A percentile compares a stretch with the other conserved stretches of the same genome.
phyloP scores from a whole-genome alignment of 495 filamentous ascomycete genomes.

The Daldinia vernicosa region DNA sequence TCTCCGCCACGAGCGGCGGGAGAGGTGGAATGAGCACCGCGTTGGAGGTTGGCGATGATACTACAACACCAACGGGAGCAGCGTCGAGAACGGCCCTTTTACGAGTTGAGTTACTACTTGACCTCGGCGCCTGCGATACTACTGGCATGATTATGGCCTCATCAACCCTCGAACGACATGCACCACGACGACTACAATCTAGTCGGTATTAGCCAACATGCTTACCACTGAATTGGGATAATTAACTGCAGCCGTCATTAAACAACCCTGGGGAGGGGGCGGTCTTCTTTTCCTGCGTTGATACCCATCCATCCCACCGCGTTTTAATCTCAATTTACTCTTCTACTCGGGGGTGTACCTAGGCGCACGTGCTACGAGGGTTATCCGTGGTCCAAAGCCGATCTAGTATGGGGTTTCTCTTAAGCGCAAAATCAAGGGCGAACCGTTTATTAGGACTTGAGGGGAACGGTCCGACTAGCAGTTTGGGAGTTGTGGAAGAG shows the following conservation, averaged over 20 bases:
- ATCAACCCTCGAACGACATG: neutral
- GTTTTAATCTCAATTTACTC: neutral
- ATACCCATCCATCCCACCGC: slow-evolving; percentile 3
- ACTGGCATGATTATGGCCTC: neutral
- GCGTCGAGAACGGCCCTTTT: neutral
- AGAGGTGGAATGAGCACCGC: slow-evolving; percentile 92
- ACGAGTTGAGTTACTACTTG: neutral
- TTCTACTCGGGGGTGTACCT: neutral
- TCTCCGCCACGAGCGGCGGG: slow-evolving; percentile 80
- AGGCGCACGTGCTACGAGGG: neutral
- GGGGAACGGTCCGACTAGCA: neutral
- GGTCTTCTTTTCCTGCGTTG: neutral
- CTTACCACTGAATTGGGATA: neutral
- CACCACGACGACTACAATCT: neutral
- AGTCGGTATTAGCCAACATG: neutral
- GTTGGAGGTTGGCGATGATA: slow-evolving; percentile 86
- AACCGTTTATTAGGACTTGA: neutral
- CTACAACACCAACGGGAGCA: neutral
- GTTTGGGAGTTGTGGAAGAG: neutral
- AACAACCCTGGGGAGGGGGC: neutral
- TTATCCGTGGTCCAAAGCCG: neutral
- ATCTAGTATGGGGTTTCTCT: neutral
- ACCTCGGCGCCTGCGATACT: neutral
- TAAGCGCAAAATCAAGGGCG: neutral
- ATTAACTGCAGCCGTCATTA: neutral